These are phyloP conservation scores for Pseudogymnoascus sp. DNA, from an alignment of 2,329 filamentous ascomycete genomes.

Conservation along the genomic window DNA sequence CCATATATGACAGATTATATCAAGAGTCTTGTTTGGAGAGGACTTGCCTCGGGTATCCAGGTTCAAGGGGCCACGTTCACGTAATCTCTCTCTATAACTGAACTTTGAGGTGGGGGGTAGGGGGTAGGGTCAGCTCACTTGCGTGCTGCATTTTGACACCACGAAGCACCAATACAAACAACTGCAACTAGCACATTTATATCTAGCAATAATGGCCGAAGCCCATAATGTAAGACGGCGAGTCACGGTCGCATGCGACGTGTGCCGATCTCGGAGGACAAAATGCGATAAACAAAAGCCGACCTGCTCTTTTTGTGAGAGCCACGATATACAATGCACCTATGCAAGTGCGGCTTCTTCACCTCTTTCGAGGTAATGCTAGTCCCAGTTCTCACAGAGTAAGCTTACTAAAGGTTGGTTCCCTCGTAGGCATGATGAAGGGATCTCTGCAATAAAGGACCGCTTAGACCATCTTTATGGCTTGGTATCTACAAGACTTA, in stretches of 20 bases:
- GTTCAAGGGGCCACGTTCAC: too few relatives aligned
- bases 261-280: constrained; percentile 21
- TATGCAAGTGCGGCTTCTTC: constrained; percentile 7
- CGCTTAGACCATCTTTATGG: constrained; percentile 11
- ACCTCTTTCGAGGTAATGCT: constrained; percentile 11
- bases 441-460: constrained; percentile 7
- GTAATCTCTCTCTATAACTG: too few relatives aligned
- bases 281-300: constrained; percentile 23
- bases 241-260: constrained; percentile 19
- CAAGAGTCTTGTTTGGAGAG: too few relatives aligned
- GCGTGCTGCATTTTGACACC: neutral
- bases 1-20: too few relatives aligned
- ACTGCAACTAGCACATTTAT: neutral
- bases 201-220: neutral
- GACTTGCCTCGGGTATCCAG: too few relatives aligned
- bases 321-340: constrained; percentile 15
- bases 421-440: constrained; percentile 1
- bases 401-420: neutral
- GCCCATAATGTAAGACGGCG: constrained; percentile 6
- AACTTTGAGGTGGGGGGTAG: neutral
- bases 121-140: neutral
- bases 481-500: neutral
- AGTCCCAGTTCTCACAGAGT: neutral
- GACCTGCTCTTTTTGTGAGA: constrained; percentile 18
- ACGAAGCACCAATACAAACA: neutral